These are phyloP conservation scores for Podaxis pistillaris DNA, from an alignment of 768 basidiomycete species.

Conservation along the genomic window DNA sequence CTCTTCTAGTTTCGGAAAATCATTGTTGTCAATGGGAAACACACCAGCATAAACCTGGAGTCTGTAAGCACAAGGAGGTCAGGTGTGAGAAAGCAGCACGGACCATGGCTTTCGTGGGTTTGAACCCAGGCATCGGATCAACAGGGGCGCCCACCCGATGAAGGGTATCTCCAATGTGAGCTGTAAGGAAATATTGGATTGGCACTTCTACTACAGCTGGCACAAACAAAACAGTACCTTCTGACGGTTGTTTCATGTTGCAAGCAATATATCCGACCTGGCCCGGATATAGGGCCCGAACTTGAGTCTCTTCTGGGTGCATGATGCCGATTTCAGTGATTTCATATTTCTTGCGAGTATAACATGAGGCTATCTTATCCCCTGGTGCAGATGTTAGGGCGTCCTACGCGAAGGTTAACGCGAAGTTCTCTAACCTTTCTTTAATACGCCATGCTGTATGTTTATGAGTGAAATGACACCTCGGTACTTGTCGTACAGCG, in stretches of 20 bases:
- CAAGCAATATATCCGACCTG: constrained; percentile 91
- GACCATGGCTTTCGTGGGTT: constrained; percentile 93
- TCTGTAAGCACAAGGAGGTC: constrained; percentile 3
- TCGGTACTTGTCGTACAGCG: constrained; percentile 93
- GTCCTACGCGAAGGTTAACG: background rate
- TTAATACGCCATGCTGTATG: constrained; percentile 74
- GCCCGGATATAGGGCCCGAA: constrained; percentile 63
- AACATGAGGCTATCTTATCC: constrained; percentile 84
- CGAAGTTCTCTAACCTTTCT: constrained; percentile 57
- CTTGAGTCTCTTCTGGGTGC: constrained; percentile 86
- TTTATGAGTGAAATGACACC: constrained; percentile 93
- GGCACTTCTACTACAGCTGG: background rate
- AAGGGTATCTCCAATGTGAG: constrained; percentile 93
- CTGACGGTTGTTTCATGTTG: constrained; percentile 96
- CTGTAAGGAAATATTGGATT: constrained; percentile 36
- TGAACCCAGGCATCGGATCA: constrained; percentile 87
- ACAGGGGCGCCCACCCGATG: constrained; percentile 71
- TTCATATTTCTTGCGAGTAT: constrained; percentile 87
- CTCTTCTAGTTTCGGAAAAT: constrained; percentile 94
- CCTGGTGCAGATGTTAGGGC: constrained; percentile 42
- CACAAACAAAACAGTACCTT: constrained; percentile 51
- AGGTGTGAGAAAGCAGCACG: background rate
- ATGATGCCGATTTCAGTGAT: constrained; percentile 86
- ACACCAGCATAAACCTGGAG: constrained; percentile 88
- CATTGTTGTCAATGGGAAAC: constrained; percentile 87